Conservation (phyloP, 352 stramenopile genomes). For the Pseudoperonospora humuli region DNA sequence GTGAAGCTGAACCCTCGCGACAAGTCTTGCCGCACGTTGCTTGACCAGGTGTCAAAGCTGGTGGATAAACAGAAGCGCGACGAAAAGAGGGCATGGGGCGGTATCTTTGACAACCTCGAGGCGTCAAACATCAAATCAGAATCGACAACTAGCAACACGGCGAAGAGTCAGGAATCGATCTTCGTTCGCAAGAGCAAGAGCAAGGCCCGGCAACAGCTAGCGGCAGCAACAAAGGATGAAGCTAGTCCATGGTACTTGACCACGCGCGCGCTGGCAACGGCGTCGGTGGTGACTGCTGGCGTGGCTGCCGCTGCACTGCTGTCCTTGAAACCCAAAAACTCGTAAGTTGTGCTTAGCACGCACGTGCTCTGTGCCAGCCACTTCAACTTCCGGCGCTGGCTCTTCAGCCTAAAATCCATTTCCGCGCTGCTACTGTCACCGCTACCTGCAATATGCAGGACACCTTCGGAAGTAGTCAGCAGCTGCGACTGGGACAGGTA, state of each 20-base stretch:
- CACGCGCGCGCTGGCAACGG: conserved; percentile 44
- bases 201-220: conserved; percentile 7
- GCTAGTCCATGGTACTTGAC: conserved; percentile 56
- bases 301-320: conserved; percentile 56
- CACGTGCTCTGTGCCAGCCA: conserved; percentile 5
- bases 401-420: conserved; percentile 8
- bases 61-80: conserved; percentile 68
- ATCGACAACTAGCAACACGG: conserved; percentile 9
- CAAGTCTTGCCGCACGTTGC: conserved; percentile 67
- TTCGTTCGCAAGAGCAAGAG: conserved; percentile 55
- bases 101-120: conserved; percentile 61
- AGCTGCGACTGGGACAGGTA: conserved; percentile 24
- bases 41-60: conserved; percentile 64
- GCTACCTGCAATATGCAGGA: conserved; percentile 3
- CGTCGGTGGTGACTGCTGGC: conserved; percentile 61
- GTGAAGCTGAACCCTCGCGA: conserved; percentile 77
- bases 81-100: conserved; percentile 75
- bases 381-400: conserved; percentile 20
- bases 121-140: conserved; percentile 17
- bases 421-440: conserved; percentile 8
- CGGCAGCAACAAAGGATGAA: conserved; percentile 1
- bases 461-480: conserved; percentile 7
- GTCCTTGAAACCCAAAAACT: conserved; percentile 50
- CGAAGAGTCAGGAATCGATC: conserved; percentile 35
- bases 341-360: conserved; percentile 12